Evolutionary conservation across 2,329 filamentous ascomycete species (phyloP).

Genomic region (Colletotrichum neosansevieriae): DNA sequence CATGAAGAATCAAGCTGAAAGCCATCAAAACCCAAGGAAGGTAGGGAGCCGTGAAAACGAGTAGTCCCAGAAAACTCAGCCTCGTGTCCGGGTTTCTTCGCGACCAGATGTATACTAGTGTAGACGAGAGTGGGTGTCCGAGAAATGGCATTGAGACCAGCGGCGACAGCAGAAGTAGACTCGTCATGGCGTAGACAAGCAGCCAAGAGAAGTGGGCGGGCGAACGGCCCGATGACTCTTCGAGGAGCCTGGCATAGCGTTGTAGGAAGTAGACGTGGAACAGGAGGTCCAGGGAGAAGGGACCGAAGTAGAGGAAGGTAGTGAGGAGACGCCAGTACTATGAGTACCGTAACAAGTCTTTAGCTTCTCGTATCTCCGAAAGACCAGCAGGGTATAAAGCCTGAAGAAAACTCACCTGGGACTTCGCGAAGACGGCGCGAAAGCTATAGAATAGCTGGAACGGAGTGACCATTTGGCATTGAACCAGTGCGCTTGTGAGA

Average conservation of each 20-base stretch:
- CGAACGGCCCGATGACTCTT: constrained; percentile 92
- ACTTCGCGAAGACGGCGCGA: constrained; percentile 88
- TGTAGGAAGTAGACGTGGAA: constrained; percentile 99
- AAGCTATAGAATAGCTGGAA: constrained; percentile 99
- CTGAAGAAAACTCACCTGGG: constrained; percentile 73
- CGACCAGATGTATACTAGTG: constrained; percentile 98
- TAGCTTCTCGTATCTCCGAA: constrained; percentile 26
- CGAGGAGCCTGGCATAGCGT: constrained; percentile 92
- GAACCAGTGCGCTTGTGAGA: constrained; percentile 87
- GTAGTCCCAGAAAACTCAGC: constrained; percentile 86
- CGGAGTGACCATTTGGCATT: constrained; percentile 91
- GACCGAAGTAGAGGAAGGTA: constrained; percentile 97
- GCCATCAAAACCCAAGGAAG: constrained; percentile 95
- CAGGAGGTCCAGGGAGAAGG: constrained; percentile 90
- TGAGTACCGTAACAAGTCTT: constrained; percentile 22
- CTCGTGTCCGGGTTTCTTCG: constrained; percentile 92
- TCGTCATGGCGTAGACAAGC: constrained; percentile 84
- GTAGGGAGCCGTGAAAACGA: constrained; percentile 94
- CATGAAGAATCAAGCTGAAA: constrained; percentile 92
- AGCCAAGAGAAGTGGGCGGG: constrained; percentile 97
- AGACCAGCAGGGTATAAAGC: background rate
- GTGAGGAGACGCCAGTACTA: constrained; percentile 98
- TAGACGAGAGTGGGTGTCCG: constrained; percentile 92
- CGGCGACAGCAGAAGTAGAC: constrained; percentile 84
- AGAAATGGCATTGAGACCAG: constrained; percentile 93